Conservation (phyloP, 2,329 filamentous ascomycete species). For the Aspergillus neotritici region DNA sequence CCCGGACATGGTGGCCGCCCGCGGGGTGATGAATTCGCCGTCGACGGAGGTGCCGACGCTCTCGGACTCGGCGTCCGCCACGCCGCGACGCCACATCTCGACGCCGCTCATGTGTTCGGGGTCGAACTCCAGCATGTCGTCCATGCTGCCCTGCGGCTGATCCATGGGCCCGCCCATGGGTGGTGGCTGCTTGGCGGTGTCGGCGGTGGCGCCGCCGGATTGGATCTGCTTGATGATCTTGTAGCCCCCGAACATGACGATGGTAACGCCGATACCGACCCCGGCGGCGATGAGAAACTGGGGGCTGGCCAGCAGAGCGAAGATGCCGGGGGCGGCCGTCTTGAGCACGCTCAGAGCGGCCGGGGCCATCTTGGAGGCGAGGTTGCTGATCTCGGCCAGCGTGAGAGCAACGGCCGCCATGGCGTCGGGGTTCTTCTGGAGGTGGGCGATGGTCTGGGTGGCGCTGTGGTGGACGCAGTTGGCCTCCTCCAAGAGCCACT, state of each 20-base stretch:
- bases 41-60: conserved; percentile 58
- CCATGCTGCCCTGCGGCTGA: conserved; percentile 34
- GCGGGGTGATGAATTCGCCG: conserved; percentile 60
- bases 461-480: conserved; percentile 84
- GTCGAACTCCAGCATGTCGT: conserved; percentile 53
- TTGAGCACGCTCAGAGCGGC: conserved; percentile 71
- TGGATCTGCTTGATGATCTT: conserved; percentile 88
- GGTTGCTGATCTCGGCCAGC: conserved; percentile 79
- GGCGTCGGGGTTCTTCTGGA: conserved; percentile 79
- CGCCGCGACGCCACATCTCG: conserved; percentile 59
- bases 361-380: conserved; percentile 79
- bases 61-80: conserved; percentile 51
- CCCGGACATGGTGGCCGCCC: conserved; percentile 46
- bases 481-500: conserved; percentile 74
- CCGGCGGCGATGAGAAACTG: conserved; percentile 93
- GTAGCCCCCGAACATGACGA: conserved; percentile 92
- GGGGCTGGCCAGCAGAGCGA: conserved; percentile 78
- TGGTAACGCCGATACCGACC: conserved; percentile 83
- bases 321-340: conserved; percentile 74
- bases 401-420: conserved; percentile 91
- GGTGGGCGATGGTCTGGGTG: conserved; percentile 70
- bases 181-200: conserved; percentile 11
- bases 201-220: conserved; percentile 26
- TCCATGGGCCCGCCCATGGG: neutral
- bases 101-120: conserved; percentile 51